A percentile compares a stretch with the other conserved stretches of the same genome.
These are phyloP conservation scores for Penicillium palitans DNA, from an alignment of 2,329 filamentous ascomycete genomes.

Conservation along the genomic window DNA sequence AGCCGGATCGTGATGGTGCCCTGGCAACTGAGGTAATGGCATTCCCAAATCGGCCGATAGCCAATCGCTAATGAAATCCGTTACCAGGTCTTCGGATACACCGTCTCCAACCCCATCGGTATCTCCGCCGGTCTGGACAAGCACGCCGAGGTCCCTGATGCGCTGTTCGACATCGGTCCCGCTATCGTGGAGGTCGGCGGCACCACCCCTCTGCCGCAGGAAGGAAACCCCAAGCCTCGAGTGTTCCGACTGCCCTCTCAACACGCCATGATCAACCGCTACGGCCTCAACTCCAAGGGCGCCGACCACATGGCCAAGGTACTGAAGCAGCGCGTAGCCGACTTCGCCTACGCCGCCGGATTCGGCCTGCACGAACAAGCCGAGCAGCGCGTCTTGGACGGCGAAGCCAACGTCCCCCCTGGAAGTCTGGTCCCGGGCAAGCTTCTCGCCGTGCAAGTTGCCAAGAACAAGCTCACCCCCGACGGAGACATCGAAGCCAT, in stretches of 20 bases:
- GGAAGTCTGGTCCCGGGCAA: conserved; percentile 76
- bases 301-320: conserved; percentile 82
- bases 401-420: conserved; percentile 72
- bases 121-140: conserved; percentile 97
- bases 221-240: conserved; percentile 81
- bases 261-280: conserved; percentile 89
- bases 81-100: conserved; percentile 69
- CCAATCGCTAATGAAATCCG: conserved; percentile 2
- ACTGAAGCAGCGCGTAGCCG: conserved; percentile 73
- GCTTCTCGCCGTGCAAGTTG: conserved; percentile 85
- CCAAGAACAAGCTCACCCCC: conserved; percentile 93
- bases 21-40: conserved; percentile 52
- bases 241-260: conserved; percentile 84
- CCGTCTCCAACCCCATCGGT: conserved; percentile 80
- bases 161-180: conserved; percentile 80
- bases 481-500: conserved; percentile 83
- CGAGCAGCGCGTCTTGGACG: conserved; percentile 73
- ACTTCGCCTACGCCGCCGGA: conserved; percentile 71
- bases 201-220: conserved; percentile 81
- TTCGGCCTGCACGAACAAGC: conserved; percentile 62
- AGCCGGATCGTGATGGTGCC: conserved; percentile 54
- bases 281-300: conserved; percentile 89
- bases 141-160: conserved; percentile 82
- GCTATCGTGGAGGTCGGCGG: conserved; percentile 90
- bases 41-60: background rate